A percentile compares a stretch with the other conserved stretches of the same genome.
Evolutionary conservation across 495 filamentous ascomycete genomes (phyloP).

Genomic region (Hyaloscypha bicolor): DNA sequence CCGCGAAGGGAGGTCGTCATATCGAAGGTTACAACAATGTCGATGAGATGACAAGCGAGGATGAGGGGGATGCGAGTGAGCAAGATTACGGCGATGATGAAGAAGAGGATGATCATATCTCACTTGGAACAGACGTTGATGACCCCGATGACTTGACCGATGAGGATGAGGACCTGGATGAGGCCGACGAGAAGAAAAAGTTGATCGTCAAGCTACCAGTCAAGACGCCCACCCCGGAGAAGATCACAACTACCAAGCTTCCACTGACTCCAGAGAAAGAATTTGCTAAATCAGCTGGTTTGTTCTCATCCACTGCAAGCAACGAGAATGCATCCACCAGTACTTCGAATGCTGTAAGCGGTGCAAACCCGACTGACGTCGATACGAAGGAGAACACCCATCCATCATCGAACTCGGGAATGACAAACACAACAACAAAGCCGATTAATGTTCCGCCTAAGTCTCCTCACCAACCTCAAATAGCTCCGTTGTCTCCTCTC

Average conservation of each 20-base stretch:
- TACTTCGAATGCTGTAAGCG: not conserved
- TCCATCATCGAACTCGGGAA: not conserved
- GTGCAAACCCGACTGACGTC: not conserved
- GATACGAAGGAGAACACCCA: constrained; percentile 10
- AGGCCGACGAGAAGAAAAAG: constrained; percentile 54
- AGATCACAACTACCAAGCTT: constrained; percentile 25
- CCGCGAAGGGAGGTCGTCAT: constrained; percentile 38
- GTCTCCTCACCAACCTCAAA: constrained; percentile 6
- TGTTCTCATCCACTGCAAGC: not conserved
- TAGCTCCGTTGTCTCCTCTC: constrained; percentile 37
- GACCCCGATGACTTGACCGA: constrained; percentile 56
- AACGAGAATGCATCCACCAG: not conserved
- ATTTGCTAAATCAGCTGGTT: not conserved
- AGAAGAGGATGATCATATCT: constrained; percentile 62
- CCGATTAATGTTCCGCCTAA: not conserved
- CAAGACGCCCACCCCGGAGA: constrained; percentile 36
- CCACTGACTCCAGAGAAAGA: constrained; percentile 26
- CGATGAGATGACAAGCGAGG: constrained; percentile 67
- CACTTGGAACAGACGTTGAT: constrained; percentile 63
- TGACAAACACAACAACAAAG: not conserved
- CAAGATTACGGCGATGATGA: constrained; percentile 74
- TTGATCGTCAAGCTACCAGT: constrained; percentile 67
- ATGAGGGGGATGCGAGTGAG: constrained; percentile 62
- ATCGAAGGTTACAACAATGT: constrained; percentile 53
- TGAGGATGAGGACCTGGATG: constrained; percentile 53